Base-by-base conservation (phyloP, 345 rosid species). In the Populus nigra region DNA sequence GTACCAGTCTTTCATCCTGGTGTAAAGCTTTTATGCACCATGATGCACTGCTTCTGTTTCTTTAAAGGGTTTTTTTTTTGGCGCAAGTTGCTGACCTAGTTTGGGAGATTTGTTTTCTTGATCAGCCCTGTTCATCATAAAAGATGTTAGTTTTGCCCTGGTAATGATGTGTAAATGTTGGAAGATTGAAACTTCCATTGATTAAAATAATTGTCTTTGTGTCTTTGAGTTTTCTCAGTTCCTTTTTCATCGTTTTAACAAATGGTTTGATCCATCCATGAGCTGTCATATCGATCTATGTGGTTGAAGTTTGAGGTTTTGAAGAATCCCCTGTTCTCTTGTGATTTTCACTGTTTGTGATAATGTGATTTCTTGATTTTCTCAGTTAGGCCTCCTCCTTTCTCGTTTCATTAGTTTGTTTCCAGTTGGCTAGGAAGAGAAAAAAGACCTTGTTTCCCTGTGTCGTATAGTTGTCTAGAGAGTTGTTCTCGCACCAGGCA, bases 21-120 rank as follows among this genome's bases (percentile, higher is more conserved):
- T 76, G 18, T 71, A 71, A 73, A 74, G 83, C 50, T 78, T 76
- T 55, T 50, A 38, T 65, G 36, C 73, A 80, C 79, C 74, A 5
- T 69, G 73, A 22, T 59, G n/a, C 68, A 47, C 76, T 36, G 68
- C 23, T 25, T 77, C 47, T 70, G 20, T 25, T 9, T 47, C 43
- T 57, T 18, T 33, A 2, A 65, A 35, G 10, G 13, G 25, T 62
- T n/a, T 27, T 72, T 79, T 47, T n/a, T 31, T 47, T 27, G 25
- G 20, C 50, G 67, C 41, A 57, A 29, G 63, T 74, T 45, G 4
- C 23, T 68, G 17, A 50, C 35, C 33, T 22, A 36, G 7, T 73
- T 38, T 73, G 36, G 20, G 39, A 57, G 72, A 73, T 71, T 69
- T 73, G 41, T 71, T 66, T 33, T 20, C 75, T 61, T 23, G 38